Evolutionary conservation across 345 rosid species (phyloP).

Genomic region (Melastoma malabathricum): DNA sequence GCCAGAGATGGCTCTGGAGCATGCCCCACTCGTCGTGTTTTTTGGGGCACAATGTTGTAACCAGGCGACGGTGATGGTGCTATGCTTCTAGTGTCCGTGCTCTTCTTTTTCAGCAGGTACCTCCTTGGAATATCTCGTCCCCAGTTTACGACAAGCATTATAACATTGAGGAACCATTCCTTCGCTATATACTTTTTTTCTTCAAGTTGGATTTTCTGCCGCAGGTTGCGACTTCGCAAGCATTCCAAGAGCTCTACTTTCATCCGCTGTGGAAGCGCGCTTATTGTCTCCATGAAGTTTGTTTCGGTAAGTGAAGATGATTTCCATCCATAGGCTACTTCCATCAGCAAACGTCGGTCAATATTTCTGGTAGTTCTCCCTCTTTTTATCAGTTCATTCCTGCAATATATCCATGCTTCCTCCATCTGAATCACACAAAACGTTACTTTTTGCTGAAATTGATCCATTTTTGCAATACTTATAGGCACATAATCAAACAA

Average conservation of each 20-base stretch:
- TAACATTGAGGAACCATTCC: conserved; percentile 19
- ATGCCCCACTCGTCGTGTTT: conserved; percentile 1
- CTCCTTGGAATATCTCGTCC: conserved; percentile 13
- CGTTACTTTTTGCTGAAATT: no score
- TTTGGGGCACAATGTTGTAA: conserved; percentile 6
- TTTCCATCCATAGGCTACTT: conserved; percentile 7
- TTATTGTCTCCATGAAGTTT: conserved; percentile 5
- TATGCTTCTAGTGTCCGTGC: no score
- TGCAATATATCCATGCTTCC: conserved; percentile 39
- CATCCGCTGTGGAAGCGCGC: conserved; percentile 16
- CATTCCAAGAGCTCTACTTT: conserved; percentile 24
- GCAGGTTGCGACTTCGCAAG: conserved; percentile 13
- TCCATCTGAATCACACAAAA: conserved; percentile 31
- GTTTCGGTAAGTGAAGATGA: conserved; percentile 9
- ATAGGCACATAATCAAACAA: no score
- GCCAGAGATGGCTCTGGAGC: conserved; percentile 10
- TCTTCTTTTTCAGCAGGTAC: conserved; percentile 13
- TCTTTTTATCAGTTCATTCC: conserved; percentile 21
- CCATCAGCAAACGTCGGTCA: conserved; percentile 12
- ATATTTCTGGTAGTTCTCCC: conserved; percentile 15
- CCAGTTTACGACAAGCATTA: conserved; percentile 11
- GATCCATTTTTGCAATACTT: no score
- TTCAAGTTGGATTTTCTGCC: conserved; percentile 6
- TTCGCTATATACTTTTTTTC: conserved; percentile 5
- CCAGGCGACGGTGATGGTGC: no score